Evolutionary conservation across 225 moss, liverwort and hornwort species (phyloP).

Genomic region (Thuidium tamariscinum): DNA sequence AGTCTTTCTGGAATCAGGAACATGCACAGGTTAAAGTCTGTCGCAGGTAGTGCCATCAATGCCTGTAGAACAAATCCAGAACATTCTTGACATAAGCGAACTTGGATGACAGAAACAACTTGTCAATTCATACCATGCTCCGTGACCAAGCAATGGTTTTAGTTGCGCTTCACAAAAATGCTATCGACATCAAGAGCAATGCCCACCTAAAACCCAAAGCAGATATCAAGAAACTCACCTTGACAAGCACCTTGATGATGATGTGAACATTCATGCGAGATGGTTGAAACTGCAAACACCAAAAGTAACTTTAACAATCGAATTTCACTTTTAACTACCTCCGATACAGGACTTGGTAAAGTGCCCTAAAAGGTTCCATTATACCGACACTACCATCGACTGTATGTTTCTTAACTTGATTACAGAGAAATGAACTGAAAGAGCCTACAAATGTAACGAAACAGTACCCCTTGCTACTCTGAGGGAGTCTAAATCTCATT

Average conservation of each 20-base stretch:
- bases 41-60: slow-evolving; percentile 93
- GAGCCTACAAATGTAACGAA: neutral
- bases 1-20: slow-evolving; percentile 95
- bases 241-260: slow-evolving; percentile 81
- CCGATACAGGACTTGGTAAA: neutral
- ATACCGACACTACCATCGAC: neutral
- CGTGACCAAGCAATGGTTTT: neutral
- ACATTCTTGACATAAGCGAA: neutral
- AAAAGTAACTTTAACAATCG: neutral
- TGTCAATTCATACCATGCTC: neutral
- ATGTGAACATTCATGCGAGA: slow-evolving; percentile 79
- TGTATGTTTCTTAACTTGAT: neutral
- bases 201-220: neutral
- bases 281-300: slow-evolving; percentile 74
- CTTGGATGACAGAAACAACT: neutral
- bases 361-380: too few relatives aligned
- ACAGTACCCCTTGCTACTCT: neutral
- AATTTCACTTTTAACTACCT: neutral
- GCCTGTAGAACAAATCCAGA: slow-evolving; percentile 36
- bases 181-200: neutral
- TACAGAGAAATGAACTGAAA: neutral
- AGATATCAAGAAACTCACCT: slow-evolving; percentile 39
- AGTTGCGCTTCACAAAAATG: neutral
- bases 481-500: neutral
- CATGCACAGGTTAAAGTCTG: slow-evolving; percentile 99